Evolutionary conservation across 768 basidiomycete genomes (phyloP), one percentile per base, ranked within the genome.

Genomic region (Pulveroboletus ravenelii): DNA sequence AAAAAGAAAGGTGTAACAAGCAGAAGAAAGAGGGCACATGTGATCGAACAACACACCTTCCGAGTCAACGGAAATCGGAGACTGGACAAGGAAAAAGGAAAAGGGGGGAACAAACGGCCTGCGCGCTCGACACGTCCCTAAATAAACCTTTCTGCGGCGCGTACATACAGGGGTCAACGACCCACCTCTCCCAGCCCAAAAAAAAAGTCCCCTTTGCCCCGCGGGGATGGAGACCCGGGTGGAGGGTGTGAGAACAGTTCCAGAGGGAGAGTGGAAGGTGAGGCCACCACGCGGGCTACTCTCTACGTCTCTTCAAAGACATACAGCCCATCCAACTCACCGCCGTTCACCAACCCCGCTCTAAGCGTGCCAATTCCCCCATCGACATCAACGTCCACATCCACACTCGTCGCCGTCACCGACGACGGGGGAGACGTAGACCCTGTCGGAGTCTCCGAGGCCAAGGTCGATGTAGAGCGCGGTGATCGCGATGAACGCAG

Each of bases 291-390:
- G 29, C n/a, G 15, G 23, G 23, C 4, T n/a, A n/a, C n/a, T 13
- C 6, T 30, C 30, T 46, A 61, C 23, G 53, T 56, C 49, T 53
- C 57, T 30, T 67, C 65, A 55, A 67, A 67, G 46, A 67, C 65
- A 38, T 67, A 67, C 40, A 67, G 31, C 30, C 65, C 65, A 17
- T 67, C 65, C 53, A 67, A 17, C 51, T 67, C 65, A 20, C 65
- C 65, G 7, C 65, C 65, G 6, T 57, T 62, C 17, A 67, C 65
- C 30, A 67, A 41, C 7, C 65, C 65, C 14, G 67, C 57, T 44
- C 54, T 67, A 35, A 66, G 51, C 25, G 45, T 27, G 35, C 62
- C 56, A 2, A 54, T 45, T 6, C 53, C 60, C 23, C 58, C 58
- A 8, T 60, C 58, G 1, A 54, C 49, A 30, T 53, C 54, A 5